These are phyloP conservation scores for Kalmusia sp. DNA, from an alignment of 2,329 filamentous ascomycete species.

Conservation along the genomic window DNA sequence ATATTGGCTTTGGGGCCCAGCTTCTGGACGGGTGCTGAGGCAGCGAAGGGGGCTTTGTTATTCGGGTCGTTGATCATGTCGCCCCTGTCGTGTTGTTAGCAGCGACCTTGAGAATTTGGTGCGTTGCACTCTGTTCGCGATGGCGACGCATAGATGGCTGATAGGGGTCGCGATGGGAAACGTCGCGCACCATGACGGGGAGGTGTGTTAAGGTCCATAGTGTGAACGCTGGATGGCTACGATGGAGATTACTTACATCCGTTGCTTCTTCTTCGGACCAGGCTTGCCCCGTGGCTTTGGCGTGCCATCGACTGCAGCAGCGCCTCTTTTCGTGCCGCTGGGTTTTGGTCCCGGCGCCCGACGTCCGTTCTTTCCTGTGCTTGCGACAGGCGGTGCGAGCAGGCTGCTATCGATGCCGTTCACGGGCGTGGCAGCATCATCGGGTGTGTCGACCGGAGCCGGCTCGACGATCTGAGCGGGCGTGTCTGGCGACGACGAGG, in stretches of 20 bases:
- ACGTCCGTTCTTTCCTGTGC: slow-evolving; percentile 75
- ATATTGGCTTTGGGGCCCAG: slow-evolving; percentile 96
- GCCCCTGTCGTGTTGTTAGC: slow-evolving; percentile 50
- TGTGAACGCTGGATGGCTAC: too few species aligned
- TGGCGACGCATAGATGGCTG: background rate
- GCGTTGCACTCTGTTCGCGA: background rate
- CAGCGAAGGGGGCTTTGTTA: slow-evolving; percentile 49
- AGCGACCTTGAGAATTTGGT: slow-evolving; percentile 18
- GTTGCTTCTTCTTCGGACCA: slow-evolving; percentile 94
- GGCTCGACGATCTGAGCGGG: slow-evolving; percentile 45
- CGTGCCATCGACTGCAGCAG: slow-evolving; percentile 62
- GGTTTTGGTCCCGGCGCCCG: slow-evolving; percentile 73
- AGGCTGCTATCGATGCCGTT: slow-evolving; percentile 45
- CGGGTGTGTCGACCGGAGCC: slow-evolving; percentile 47
- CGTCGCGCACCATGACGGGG: background rate
- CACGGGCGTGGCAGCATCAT: slow-evolving; percentile 48
- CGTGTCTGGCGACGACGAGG: slow-evolving; percentile 45
- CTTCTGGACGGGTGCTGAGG: slow-evolving; percentile 69
- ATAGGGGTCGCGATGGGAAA: background rate
- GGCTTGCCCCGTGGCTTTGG: slow-evolving; percentile 85
- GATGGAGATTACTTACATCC: slow-evolving; percentile 72
- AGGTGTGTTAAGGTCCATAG: background rate
- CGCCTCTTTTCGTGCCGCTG: slow-evolving; percentile 63
- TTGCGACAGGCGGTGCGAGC: slow-evolving; percentile 63
- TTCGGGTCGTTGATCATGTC: slow-evolving; percentile 56